Evolutionary conservation across 1,139 yeast genomes (phyloP), one percentile per base, ranked within the genome.

Genomic region (Nakaseomyces sp.): DNA sequence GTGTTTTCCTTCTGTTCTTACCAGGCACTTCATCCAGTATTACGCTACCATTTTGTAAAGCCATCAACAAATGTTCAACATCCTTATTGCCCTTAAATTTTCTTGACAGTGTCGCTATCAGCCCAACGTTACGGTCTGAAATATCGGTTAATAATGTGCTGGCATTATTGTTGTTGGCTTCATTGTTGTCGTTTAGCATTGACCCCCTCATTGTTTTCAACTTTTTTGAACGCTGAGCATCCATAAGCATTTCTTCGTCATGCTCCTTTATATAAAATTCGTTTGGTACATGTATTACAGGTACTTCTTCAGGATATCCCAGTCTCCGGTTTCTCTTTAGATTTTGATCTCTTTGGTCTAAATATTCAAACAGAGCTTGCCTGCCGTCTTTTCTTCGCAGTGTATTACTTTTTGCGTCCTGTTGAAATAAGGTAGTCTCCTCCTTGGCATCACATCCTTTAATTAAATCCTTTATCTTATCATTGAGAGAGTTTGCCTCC

Each of bases 361-460:
- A 45, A 43, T 50, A 55, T 42, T 60, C 64, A 41, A 59, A 48
- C 3, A 61, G 47, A n/a, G 64, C 63, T 22, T 49, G 49, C 42
- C 55, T 56, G 4, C 61, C 62, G 43, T 61, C 66, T 43, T 57
- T 61, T 24, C 66, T 52, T n/a, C 49, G 47, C 15, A 60, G 55
- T 2, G 56, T 47, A 37, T 50, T 50, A 15, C 44, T 49, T 2
- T 44, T 45, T 7, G 47, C 41, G 28, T 56, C 56, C 12, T 54
- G 47, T 36, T 53, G 52, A 43, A 57, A 61, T 33, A 61, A 47
- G 1, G 61, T 53, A 1, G 54, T 47, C 33, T 58, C 64, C 24
- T 59, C 60, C 24, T 53, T 53, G 8, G 54, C 54, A 31, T 59
- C 56, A 8, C 58, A 57, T 45, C 60, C 65, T 32, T 63, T 51